Evolutionary conservation across 345 rosid species (phyloP), one percentile per base, ranked within the genome.

Genomic region (Laguncularia racemosa): DNA sequence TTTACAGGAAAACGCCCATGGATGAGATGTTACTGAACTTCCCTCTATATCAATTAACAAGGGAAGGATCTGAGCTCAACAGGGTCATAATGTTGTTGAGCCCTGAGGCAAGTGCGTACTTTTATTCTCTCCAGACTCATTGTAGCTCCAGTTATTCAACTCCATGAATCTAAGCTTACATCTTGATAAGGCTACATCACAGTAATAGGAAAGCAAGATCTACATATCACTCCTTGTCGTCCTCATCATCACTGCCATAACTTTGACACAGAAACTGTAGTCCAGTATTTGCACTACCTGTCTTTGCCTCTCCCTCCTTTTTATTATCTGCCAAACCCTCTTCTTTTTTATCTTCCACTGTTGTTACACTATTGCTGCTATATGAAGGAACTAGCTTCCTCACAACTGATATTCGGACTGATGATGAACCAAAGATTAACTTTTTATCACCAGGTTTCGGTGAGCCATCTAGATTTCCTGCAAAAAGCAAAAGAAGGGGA

Each of bases 211-310:
- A 33, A 33, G 40, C 11, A 9, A 33, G 11, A 33, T 33, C 40
- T 7, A 33, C 40, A 33, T 33, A 33, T 33, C 40, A 33, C 40
- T 33, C 40, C 40, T 33, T 9, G 40, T 59, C 40, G 56, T 71
- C 80, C 43, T 83, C 89, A 21, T 81, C 90, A 50, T 84, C 89
- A 60, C 84, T 81, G 8, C 71, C 88, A 38, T 88, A 85, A 46
- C 65, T 78, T 62, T 90, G 91, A 55, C 76, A 81, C 4, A 91
- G 59, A 17, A 91, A 85, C 1, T 57, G 73, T 14, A 85, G 80
- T 46, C 75, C 87, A 8, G 7, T 57, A 57, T 62, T 68, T 11
- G 64, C 12, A 49, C 45, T 51, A 17, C 55, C 59, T 20, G 46
- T 44, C 58, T 53, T 66, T 46, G 54, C 65, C 12, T 61, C 55